A percentile compares a stretch with the other conserved stretches of the same genome.
Evolutionary conservation across 2,329 filamentous ascomycete species (phyloP).

Genomic region (Phaeosphaeria sp.): DNA sequence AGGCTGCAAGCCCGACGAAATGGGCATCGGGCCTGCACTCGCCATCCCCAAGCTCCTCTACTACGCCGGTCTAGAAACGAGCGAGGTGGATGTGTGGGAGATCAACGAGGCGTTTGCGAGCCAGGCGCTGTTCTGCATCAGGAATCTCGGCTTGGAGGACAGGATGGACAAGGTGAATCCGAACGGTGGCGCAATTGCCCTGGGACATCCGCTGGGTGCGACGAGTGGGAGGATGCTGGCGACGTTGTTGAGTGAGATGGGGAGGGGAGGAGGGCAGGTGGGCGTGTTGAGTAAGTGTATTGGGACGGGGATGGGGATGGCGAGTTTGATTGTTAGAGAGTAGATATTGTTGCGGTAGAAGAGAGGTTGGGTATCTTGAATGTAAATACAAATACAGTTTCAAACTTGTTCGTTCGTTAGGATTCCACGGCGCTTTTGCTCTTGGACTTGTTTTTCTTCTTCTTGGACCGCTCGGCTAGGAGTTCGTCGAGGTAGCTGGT

Average conservation of each 20-base stretch:
- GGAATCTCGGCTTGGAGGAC: constrained; percentile 71
- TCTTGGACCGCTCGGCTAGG: constrained; percentile 56
- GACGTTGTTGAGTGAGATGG: constrained; percentile 74
- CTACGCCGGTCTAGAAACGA: constrained; percentile 68
- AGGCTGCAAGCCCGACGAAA: constrained; percentile 87
- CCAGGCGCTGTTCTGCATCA: constrained; percentile 72
- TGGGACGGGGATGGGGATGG: constrained; percentile 62
- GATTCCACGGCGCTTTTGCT: not conserved
- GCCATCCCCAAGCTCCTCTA: constrained; percentile 84
- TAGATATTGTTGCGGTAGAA: too few relatives aligned
- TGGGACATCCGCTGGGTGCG: constrained; percentile 89
- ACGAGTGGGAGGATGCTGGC: constrained; percentile 83
- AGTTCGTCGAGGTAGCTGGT: constrained; percentile 64
- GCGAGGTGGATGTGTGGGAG: constrained; percentile 86
- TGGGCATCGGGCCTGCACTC: constrained; percentile 88
- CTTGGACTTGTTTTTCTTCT: constrained; percentile 52
- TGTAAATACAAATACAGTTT: not conserved
- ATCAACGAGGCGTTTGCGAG: constrained; percentile 83
- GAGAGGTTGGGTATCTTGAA: too few relatives aligned
- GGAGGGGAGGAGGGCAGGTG: constrained; percentile 71
- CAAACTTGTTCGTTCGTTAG: not conserved
- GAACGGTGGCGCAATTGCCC: constrained; percentile 91
- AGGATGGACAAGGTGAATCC: constrained; percentile 82
- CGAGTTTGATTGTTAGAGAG: constrained; percentile 59
- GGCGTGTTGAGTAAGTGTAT: constrained; percentile 91